Evolutionary conservation across 148 eudicot genomes (phyloP).

Genomic region (Fagopyrum tataricum): DNA sequence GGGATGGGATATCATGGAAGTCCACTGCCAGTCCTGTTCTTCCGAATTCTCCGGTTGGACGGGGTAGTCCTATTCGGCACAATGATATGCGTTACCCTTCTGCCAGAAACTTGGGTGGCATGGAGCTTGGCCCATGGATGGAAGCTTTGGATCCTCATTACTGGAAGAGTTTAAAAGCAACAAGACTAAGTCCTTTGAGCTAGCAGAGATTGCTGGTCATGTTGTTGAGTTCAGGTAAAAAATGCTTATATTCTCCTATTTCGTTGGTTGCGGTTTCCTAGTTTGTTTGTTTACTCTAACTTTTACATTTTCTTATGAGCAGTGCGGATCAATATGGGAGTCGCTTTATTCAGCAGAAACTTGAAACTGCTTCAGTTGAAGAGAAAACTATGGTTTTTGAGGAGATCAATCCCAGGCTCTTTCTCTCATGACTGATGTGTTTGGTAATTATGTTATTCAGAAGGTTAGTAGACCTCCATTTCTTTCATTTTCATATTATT

Average conservation of each 20-base stretch:
- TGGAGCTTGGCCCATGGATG: slow-evolving; percentile 77
- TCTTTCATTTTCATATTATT: not conserved
- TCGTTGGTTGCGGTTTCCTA: not conserved
- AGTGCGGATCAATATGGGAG: slow-evolving; percentile 99
- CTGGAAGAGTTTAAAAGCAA: slow-evolving; percentile 94
- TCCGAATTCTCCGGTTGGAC: slow-evolving; percentile 65
- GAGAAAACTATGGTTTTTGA: slow-evolving; percentile 89
- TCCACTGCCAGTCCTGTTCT: slow-evolving; percentile 63
- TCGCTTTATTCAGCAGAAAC: slow-evolving; percentile 96
- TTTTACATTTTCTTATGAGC: slow-evolving; percentile 15
- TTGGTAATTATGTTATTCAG: slow-evolving; percentile 93
- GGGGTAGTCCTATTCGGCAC: slow-evolving; percentile 81
- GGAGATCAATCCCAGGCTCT: slow-evolving; percentile 83
- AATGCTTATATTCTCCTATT: not conserved
- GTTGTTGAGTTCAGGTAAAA: slow-evolving; percentile 93
- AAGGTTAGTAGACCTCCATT: slow-evolving; percentile 42
- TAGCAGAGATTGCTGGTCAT: slow-evolving; percentile 75
- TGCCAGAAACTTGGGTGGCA: slow-evolving; percentile 62
- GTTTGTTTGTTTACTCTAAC: not conserved
- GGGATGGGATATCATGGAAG: slow-evolving; percentile 92
- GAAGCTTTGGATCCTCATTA: slow-evolving; percentile 58
- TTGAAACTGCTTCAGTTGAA: slow-evolving; percentile 80
- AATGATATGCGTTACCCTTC: slow-evolving; percentile 53
- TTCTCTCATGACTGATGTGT: slow-evolving; percentile 92
- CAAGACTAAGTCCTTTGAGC: slow-evolving; percentile 81